phyloP scores from a whole-genome alignment of 495 filamentous ascomycete species.

The Glutinoglossum americanum region DNA sequence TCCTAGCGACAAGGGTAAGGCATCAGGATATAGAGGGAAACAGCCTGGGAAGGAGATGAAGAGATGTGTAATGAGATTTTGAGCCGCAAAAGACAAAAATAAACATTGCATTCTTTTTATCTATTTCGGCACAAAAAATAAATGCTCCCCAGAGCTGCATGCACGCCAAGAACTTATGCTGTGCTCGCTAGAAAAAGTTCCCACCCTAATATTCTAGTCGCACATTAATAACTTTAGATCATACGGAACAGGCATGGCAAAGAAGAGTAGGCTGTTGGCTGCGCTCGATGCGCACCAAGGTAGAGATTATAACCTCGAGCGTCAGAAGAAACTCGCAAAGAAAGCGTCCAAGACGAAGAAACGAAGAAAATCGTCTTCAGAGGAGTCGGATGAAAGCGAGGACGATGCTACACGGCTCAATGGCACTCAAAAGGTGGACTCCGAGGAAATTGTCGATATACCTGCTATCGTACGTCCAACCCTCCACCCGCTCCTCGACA shows the following conservation, averaged over 20 bases:
- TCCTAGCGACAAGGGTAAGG: not conserved
- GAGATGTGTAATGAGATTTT: no score
- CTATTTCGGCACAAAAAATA: no score
- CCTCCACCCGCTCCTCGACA: not conserved
- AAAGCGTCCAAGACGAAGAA: constrained; percentile 18
- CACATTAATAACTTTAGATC: no score
- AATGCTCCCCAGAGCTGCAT: no score
- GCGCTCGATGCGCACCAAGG: constrained; percentile 47
- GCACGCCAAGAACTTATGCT: no score
- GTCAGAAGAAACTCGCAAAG: constrained; percentile 32
- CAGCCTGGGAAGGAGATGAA: no score
- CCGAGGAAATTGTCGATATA: not conserved
- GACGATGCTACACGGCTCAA: constrained; percentile 1
- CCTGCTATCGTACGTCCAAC: not conserved
- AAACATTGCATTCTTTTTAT: no score
- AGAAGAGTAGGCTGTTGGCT: constrained; percentile 41
- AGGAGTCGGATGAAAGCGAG: constrained; percentile 7
- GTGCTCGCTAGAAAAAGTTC: no score
- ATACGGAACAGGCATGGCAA: constrained; percentile 24
- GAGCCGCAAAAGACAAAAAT: no score
- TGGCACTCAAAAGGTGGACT: not conserved
- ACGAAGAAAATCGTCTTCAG: not conserved
- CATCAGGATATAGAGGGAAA: not conserved
- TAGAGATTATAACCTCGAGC: constrained; percentile 43
- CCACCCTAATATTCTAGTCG: no score